Evolutionary conservation across 352 stramenopile species (phyloP), one percentile per base, ranked within the genome.

Genomic region (Pythium coloratum): DNA sequence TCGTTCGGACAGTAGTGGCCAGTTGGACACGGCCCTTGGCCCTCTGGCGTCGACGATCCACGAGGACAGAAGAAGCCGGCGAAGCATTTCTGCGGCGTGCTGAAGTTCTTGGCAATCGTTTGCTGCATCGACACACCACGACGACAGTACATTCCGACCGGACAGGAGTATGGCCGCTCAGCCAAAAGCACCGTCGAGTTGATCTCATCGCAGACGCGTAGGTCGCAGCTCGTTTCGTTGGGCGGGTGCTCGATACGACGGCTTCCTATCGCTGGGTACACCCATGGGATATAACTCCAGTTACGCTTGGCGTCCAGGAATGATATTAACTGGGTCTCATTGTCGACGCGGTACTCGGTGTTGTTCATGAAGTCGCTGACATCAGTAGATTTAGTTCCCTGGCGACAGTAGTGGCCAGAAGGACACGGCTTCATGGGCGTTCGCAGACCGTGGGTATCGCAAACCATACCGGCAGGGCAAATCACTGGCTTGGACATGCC

Each of bases 21-120:
- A 9, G 93, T 96, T 16, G 95, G 96, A 62, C 97, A 99, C 9
- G 97, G 89, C 0, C 97, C 97, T 61, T 81, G 75, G 3, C 97
- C 97, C 72, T 99, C 92, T 6, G 97, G 95, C 10, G 88, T 96
- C 0, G 72, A 76, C 9, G 94, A 98, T 28, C 95, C 95, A 28
- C 86, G 81, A 0, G 97, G 94, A 76, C 97, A 99, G 69, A 99
- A 99, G 71, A 98, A 99, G 0, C 97, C 97, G 42, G 88, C 72
- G 64, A 98, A 98, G 60, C 97, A 99, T 47, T 77, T 83, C 66
- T 99, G 97, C 42, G 97, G 97, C 8, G 93, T 95, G 55, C 82
- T 94, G 71, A 96, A 99, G 73, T 99, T 98, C 33, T 80, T 88
- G 24, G 86, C 56, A 12, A 83, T 49, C 28, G 86, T 33, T 33